Conservation (phyloP, 257 asterid genomes). For the Parsonsia alboflavescens region DNA sequence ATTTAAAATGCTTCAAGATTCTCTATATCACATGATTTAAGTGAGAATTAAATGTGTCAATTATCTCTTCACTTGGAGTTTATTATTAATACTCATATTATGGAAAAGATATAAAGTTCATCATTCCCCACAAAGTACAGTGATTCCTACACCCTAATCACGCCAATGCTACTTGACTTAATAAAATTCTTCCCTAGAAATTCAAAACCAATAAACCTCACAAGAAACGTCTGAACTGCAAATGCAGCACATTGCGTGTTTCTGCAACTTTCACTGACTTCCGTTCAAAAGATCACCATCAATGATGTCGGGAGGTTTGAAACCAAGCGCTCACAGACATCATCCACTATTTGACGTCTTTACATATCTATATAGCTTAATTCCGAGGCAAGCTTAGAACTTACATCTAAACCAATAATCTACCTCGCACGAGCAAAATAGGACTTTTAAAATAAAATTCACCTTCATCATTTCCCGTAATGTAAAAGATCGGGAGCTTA, state of each 20-base stretch:
- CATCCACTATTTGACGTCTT: not conserved
- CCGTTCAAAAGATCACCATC: not conserved
- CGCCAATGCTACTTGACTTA: not conserved
- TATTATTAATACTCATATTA: not conserved
- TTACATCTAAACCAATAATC: conserved; percentile 1
- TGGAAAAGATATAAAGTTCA: not conserved
- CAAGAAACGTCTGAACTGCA: not conserved
- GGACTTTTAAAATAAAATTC: not conserved
- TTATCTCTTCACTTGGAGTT: not conserved
- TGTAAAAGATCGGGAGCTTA: conserved; percentile 16
- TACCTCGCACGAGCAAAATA: not conserved
- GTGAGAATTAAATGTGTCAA: not conserved
- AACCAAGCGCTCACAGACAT: not conserved
- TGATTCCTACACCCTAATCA: not conserved
- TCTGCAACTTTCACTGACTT: not conserved
- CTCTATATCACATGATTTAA: not conserved
- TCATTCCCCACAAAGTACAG: not conserved
- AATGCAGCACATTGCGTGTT: not conserved
- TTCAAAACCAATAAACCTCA: not conserved
- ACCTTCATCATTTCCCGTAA: not conserved
- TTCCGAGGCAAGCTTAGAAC: not conserved
- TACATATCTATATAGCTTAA: not conserved
- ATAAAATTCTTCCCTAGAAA: not conserved
- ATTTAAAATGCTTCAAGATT: not conserved
- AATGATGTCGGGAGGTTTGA: not conserved